Base-by-base conservation (phyloP, 2,329 filamentous ascomycete species). In the Zarea fungicola region DNA sequence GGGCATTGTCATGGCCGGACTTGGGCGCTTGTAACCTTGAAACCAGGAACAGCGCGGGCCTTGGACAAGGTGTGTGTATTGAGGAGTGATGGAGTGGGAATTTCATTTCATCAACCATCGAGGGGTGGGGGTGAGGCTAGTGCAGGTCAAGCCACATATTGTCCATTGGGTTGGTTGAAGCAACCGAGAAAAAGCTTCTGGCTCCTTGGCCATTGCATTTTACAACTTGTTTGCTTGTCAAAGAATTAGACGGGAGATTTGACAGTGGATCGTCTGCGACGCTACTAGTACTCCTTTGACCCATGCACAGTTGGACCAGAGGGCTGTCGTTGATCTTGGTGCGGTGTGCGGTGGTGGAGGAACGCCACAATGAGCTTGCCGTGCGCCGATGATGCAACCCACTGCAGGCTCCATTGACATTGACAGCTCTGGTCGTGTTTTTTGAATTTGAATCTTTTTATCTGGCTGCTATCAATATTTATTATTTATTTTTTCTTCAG, bases 31-130 rank as follows among this genome's bases (percentile, higher is more conserved):
- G 35, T n/a, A 31, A 35, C 35, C 19, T 48, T 36, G 46, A 35
- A 48, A 42, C 46, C 46, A 48, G 46, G 46, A 48, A 48, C 46
- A 39, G 21, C 46, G 28, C n/a, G n/a, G n/a, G n/a, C n/a, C n/a
- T n/a, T n/a, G n/a, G n/a, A n/a, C n/a, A n/a, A n/a, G n/a, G n/a
- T n/a, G n/a, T n/a, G 10, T 34, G 31, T 34, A 6, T 8, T 8
- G n/a, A 6, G 9, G 9, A 34, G 31, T 11, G 10, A 6, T 6
- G 9, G 31, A n/a, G 31, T 34, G n/a, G 8, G 8, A 14, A 8
- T 14, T 29, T 29, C 28, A 14, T 29, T 29, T 14, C 14, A 29
- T 8, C 7, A 39, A 25, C 22, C 11, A 16, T 5, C 9, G 9
- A 4, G 13, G 34, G n/a, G 34, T 23, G 32, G 41, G 34, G 13